Conservation (phyloP, 1,284 basidiomycete genomes). For the Mycosarcoma maydis region DNA sequence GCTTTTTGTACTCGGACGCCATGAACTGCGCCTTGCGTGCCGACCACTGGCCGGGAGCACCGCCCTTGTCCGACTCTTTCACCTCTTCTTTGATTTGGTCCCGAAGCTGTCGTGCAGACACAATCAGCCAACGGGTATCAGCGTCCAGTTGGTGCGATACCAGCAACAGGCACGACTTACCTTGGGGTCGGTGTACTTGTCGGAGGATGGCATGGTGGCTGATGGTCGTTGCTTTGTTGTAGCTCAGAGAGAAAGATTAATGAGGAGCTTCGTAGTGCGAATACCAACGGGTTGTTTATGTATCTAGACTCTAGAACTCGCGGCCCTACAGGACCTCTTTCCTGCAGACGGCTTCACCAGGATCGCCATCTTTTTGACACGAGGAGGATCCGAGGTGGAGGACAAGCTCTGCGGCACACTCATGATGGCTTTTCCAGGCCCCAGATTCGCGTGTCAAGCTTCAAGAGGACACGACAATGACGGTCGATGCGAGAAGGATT, state of each 20-base stretch:
- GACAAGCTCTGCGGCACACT: neutral
- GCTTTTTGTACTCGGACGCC: constrained; percentile 45
- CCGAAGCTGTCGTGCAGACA: constrained; percentile 30
- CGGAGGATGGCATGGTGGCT: constrained; percentile 35
- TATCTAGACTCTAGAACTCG: too few species aligned
- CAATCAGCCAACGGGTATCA: too few species aligned
- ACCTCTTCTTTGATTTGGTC: constrained; percentile 39
- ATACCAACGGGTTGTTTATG: too few species aligned
- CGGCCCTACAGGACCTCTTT: neutral
- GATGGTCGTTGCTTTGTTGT: too few species aligned
- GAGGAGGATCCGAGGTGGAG: neutral
- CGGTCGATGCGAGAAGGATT: constrained; percentile 5
- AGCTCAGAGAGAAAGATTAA: neutral
- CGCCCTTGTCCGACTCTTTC: constrained; percentile 40
- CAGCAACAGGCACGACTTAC: constrained; percentile 8
- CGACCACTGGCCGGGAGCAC: constrained; percentile 42
- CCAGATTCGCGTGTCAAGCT: too few species aligned
- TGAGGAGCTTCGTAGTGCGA: neutral
- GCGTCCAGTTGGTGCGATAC: too few species aligned
- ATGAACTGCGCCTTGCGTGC: constrained; percentile 43
- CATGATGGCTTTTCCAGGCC: too few species aligned
- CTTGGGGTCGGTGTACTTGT: constrained; percentile 50
- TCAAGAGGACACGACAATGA: neutral
- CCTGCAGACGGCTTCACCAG: neutral
- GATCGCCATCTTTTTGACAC: too few species aligned